A percentile compares a stretch with the other conserved stretches of the same genome.
These are phyloP conservation scores for Septoria petroselini DNA, from an alignment of 2,329 filamentous ascomycete species.

Conservation along the genomic window DNA sequence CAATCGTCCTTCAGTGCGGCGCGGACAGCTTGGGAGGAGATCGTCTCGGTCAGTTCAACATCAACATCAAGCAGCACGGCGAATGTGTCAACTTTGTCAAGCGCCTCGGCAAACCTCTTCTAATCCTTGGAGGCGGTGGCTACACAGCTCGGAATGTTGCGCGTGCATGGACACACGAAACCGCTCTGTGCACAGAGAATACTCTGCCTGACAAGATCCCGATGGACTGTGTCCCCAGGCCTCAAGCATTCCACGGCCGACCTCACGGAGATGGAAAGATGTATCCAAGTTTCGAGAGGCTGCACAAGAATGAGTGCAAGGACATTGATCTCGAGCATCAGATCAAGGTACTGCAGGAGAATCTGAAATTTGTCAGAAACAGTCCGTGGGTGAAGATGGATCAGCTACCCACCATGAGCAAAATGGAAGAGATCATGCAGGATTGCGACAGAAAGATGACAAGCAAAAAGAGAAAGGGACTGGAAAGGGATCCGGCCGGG, in stretches of 20 bases:
- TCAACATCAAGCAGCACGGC: conserved; percentile 92
- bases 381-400: conserved; percentile 86
- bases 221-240: conserved; percentile 70
- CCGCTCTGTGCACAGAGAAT: conserved; percentile 77
- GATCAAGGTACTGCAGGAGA: conserved; percentile 51
- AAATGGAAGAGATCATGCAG: conserved; percentile 62
- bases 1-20: conserved; percentile 92
- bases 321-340: conserved; percentile 68
- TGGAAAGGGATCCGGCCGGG: conserved; percentile 47
- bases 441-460: conserved; percentile 63
- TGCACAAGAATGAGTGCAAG: conserved; percentile 65
- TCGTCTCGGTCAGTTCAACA: conserved; percentile 89
- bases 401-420: conserved; percentile 66
- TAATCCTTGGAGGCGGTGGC: conserved; percentile 90
- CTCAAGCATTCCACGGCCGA: conserved; percentile 76
- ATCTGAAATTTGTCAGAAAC: conserved; percentile 77
- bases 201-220: conserved; percentile 73
- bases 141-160: conserved; percentile 97
- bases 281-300: conserved; percentile 75
- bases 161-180: conserved; percentile 95
- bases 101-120: conserved; percentile 70
- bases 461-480: conserved; percentile 43
- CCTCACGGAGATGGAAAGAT: conserved; percentile 68
- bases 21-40: conserved; percentile 93
- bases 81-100: conserved; percentile 90